phyloP scores from a whole-genome alignment of 2,329 filamentous ascomycete species.

The Xenosphaeropsis pyriputrescens region DNA sequence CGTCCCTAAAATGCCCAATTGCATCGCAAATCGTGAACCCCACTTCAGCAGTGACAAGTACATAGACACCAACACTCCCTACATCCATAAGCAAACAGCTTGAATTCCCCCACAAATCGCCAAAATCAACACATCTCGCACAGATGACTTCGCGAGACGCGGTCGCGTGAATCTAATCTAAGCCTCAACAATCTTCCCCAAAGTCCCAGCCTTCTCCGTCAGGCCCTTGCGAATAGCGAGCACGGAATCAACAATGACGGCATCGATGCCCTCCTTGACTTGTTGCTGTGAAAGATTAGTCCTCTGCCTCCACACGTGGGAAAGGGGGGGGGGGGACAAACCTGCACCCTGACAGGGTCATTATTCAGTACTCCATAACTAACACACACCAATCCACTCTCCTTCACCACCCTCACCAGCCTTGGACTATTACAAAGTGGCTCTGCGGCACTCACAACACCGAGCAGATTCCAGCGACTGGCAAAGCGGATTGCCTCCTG shows the following conservation, averaged over 20 bases:
- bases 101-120: no score
- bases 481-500: slow-evolving; percentile 95
- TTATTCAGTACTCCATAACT: slow-evolving; percentile 91
- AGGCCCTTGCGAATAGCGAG: slow-evolving; percentile 85
- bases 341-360: slow-evolving; percentile 70
- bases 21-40: no score
- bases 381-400: slow-evolving; percentile 84
- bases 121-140: no score
- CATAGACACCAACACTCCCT: no score
- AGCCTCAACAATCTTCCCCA: not conserved
- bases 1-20: no score
- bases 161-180: no score
- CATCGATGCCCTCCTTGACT: slow-evolving; percentile 91
- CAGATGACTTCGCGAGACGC: no score
- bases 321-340: slow-evolving; percentile 26
- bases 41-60: no score
- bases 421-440: slow-evolving; percentile 81
- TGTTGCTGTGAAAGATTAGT: slow-evolving; percentile 30
- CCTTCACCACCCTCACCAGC: slow-evolving; percentile 84
- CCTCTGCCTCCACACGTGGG: not conserved
- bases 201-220: slow-evolving; percentile 10
- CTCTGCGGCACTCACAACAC: slow-evolving; percentile 79
- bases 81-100: no score
- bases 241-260: slow-evolving; percentile 93
- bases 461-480: slow-evolving; percentile 84